phyloP scores from a whole-genome alignment of 2,329 filamentous ascomycete species.

The Fusarium tjaetaba region DNA sequence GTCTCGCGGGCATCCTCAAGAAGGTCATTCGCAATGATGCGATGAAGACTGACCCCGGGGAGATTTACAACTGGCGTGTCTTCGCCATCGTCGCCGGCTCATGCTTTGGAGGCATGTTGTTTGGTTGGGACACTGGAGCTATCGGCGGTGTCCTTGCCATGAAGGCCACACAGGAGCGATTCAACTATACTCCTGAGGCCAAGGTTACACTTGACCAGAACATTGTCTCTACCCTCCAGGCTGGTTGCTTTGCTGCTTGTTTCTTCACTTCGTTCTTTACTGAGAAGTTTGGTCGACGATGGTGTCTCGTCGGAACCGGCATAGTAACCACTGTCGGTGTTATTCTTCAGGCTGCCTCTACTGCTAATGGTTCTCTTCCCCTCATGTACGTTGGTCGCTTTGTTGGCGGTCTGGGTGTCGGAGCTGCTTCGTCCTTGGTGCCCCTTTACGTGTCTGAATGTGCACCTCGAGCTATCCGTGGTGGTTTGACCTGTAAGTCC shows the following conservation, averaged over 20 bases:
- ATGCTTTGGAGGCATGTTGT: slow-evolving; percentile 72
- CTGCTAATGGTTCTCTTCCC: slow-evolving; percentile 61
- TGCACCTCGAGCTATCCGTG: slow-evolving; percentile 61
- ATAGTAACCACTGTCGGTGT: slow-evolving; percentile 68
- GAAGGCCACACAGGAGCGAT: slow-evolving; percentile 62
- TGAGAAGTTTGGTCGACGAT: slow-evolving; percentile 65
- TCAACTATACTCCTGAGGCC: slow-evolving; percentile 47
- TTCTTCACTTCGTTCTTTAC: slow-evolving; percentile 65
- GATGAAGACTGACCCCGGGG: slow-evolving; percentile 72
- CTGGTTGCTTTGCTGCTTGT: slow-evolving; percentile 73
- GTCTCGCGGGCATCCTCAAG: slow-evolving; percentile 57
- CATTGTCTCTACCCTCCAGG: slow-evolving; percentile 76
- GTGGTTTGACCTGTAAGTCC: slow-evolving; percentile 56
- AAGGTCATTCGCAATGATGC: slow-evolving; percentile 74
- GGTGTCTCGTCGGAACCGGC: slow-evolving; percentile 65
- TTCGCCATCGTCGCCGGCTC: slow-evolving; percentile 70
- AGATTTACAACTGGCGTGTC: slow-evolving; percentile 77
- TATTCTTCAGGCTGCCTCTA: slow-evolving; percentile 70
- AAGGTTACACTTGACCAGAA: slow-evolving; percentile 69
- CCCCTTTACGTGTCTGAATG: slow-evolving; percentile 61
- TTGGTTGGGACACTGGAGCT: slow-evolving; percentile 67
- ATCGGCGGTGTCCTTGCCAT: slow-evolving; percentile 74
- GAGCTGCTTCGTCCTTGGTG: slow-evolving; percentile 58
- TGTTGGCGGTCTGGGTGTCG: slow-evolving; percentile 59
- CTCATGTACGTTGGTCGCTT: slow-evolving; percentile 74